phyloP scores from a whole-genome alignment of 2,329 filamentous ascomycete species.

The Ophiostoma tasmaniense region DNA sequence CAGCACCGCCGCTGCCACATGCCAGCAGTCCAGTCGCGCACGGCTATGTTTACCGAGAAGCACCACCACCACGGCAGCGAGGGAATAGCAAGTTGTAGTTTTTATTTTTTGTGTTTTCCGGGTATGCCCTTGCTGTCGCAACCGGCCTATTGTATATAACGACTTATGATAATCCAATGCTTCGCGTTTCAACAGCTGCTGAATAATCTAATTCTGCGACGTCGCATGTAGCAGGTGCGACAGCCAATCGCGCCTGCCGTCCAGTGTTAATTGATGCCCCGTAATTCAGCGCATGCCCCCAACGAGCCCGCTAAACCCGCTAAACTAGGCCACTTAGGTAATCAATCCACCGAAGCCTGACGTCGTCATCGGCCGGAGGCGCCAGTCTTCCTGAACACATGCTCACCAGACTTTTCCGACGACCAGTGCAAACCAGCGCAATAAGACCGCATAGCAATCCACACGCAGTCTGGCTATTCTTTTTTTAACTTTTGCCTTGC shows the following conservation, averaged over 20 bases:
- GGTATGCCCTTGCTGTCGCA: not conserved
- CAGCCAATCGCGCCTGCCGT: not conserved
- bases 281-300: not conserved
- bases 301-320: not conserved
- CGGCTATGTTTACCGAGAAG: constrained; percentile 52
- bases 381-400: not conserved
- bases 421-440: not conserved
- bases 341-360: not conserved
- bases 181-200: not conserved
- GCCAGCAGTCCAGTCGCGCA: constrained; percentile 44
- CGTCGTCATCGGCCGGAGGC: constrained; percentile 1
- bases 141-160: not conserved
- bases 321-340: not conserved
- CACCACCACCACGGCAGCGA: not conserved
- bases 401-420: not conserved
- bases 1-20: constrained; percentile 15
- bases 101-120: not conserved
- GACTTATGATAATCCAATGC: not conserved
- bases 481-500: not conserved
- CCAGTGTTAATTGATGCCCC: not conserved
- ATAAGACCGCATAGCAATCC: not conserved
- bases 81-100: constrained; percentile 11
- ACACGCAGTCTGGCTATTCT: not conserved
- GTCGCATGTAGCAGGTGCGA: not conserved
- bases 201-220: not conserved